Percentiles rank a stretch among this genome's conserved stretches.
These are phyloP conservation scores for Acer negundo DNA, from an alignment of 345 rosid species.

Conservation along the genomic window DNA sequence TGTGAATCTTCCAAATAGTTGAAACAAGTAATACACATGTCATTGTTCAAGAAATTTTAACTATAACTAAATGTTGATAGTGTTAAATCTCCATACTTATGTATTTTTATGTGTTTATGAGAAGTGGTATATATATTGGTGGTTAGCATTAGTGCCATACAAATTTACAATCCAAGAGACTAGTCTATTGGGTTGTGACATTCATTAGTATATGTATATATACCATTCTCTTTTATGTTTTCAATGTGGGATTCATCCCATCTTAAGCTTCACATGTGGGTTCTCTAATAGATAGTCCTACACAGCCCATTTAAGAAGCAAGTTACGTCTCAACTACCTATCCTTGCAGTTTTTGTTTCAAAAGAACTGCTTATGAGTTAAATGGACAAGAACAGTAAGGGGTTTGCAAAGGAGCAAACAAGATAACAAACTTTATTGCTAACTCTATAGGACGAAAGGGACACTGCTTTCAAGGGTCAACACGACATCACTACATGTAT, in stretches of 20 bases:
- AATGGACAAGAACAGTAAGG: neutral
- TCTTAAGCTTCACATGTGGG: no score
- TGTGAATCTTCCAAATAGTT: neutral
- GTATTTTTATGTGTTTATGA: no score
- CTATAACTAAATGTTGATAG: neutral
- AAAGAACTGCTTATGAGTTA: constrained; percentile 3
- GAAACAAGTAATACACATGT: neutral
- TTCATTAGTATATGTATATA: no score
- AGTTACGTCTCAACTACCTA: neutral
- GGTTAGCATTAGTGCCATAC: no score
- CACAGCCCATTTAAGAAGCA: neutral
- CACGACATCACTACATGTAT: neutral
- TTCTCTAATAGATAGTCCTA: neutral
- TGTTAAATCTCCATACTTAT: no score
- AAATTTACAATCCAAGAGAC: no score
- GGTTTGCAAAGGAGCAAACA: neutral
- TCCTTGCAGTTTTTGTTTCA: neutral
- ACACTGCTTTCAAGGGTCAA: constrained; percentile 1
- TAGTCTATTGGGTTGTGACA: no score
- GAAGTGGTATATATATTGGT: no score
- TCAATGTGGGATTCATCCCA: no score
- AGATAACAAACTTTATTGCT: neutral
- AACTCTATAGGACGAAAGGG: neutral
- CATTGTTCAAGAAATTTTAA: neutral
- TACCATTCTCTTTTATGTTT: no score